Conservation (phyloP, 495 filamentous ascomycete species). For the Aspergillus sclerotiicarbonarius region DNA sequence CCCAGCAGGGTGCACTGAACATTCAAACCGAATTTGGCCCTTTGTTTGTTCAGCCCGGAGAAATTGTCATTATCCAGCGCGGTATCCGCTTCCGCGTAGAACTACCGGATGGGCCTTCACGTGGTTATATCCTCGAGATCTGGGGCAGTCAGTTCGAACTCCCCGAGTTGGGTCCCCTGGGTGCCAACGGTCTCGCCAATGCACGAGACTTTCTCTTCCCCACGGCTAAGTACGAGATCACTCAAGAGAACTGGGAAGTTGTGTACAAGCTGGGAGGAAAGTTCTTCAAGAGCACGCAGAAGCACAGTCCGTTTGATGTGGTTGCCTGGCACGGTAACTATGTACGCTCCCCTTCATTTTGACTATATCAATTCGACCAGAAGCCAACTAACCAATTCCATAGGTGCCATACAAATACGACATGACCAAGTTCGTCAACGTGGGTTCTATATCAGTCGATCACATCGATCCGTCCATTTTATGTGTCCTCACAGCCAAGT, state of each 20-base stretch:
- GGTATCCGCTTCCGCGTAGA: slow-evolving; percentile 48
- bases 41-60: slow-evolving; percentile 47
- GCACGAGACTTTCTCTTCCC: slow-evolving; percentile 49
- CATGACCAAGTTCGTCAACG: slow-evolving; percentile 50
- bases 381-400: not conserved
- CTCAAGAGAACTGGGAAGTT: slow-evolving; percentile 43
- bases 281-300: slow-evolving; percentile 47
- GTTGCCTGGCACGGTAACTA: slow-evolving; percentile 55
- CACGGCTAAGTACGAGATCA: slow-evolving; percentile 40
- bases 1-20: slow-evolving; percentile 46
- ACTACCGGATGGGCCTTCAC: slow-evolving; percentile 43
- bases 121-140: slow-evolving; percentile 51
- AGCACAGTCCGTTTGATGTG: slow-evolving; percentile 52
- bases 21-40: slow-evolving; percentile 52
- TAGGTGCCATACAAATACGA: slow-evolving; percentile 51
- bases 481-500: slow-evolving; percentile 50
- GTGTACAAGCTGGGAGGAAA: slow-evolving; percentile 52
- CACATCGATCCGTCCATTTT: slow-evolving; percentile 54
- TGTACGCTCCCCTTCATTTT: slow-evolving; percentile 21
- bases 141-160: slow-evolving; percentile 49
- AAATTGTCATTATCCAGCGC: slow-evolving; percentile 47
- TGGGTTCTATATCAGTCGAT: slow-evolving; percentile 50
- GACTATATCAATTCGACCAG: not conserved
- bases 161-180: slow-evolving; percentile 50
- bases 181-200: slow-evolving; percentile 51